These are phyloP conservation scores for Psilocybe tampanensis DNA, from an alignment of 768 basidiomycete species.

Conservation along the genomic window DNA sequence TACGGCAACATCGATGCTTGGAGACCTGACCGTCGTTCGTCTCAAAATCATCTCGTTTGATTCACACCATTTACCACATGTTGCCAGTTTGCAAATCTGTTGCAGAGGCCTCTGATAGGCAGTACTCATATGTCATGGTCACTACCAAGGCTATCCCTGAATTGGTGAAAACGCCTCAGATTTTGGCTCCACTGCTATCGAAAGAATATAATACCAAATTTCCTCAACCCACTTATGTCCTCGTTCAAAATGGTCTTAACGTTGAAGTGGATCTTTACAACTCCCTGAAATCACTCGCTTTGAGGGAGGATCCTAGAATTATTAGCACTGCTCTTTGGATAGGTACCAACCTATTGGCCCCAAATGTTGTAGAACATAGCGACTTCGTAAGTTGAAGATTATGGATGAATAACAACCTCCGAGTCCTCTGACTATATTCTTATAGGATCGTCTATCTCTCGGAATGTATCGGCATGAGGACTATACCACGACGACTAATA, in stretches of 20 bases:
- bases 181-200: constrained; percentile 59
- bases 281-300: constrained; percentile 41
- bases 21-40: constrained; percentile 66
- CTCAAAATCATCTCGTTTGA: neutral
- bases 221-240: constrained; percentile 58
- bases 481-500: constrained; percentile 41
- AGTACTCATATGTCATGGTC: constrained; percentile 67
- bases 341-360: constrained; percentile 46
- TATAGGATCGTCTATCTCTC: constrained; percentile 54
- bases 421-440: too few species aligned
- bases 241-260: constrained; percentile 74
- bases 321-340: constrained; percentile 60
- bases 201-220: constrained; percentile 44
- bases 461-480: constrained; percentile 57
- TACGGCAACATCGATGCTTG: constrained; percentile 63
- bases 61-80: neutral
- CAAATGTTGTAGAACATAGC: constrained; percentile 55
- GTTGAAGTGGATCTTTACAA: constrained; percentile 69
- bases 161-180: constrained; percentile 50
- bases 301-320: constrained; percentile 47
- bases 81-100: constrained; percentile 58
- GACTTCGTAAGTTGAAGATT: constrained; percentile 48
- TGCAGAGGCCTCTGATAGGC: constrained; percentile 56
- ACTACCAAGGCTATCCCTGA: constrained; percentile 79
- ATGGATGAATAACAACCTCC: too few species aligned